Percentiles rank a stretch among this genome's conserved stretches.
These are phyloP conservation scores for Ceratocystis colombiana DNA, from an alignment of 2,329 filamentous ascomycete genomes.

Conservation along the genomic window DNA sequence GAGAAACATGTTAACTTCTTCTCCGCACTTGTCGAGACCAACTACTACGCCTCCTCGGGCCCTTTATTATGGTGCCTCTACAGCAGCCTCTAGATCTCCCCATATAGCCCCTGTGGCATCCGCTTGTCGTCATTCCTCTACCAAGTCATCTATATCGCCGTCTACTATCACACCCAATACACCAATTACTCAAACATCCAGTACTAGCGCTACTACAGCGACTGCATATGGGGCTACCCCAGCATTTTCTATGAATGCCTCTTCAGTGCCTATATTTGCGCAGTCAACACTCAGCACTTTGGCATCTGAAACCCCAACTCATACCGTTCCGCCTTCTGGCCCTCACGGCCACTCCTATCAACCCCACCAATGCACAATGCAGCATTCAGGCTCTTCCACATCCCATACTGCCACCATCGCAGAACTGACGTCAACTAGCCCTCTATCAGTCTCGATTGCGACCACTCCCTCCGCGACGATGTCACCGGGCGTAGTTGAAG, in stretches of 20 bases:
- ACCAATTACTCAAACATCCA: neutral
- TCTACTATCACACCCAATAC: conserved; percentile 2
- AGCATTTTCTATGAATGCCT: neutral
- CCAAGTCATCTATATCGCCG: conserved; percentile 18
- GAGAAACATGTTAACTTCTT: conserved; percentile 25
- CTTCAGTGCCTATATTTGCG: neutral
- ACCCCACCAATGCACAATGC: neutral
- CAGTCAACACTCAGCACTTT: neutral
- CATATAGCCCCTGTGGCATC: conserved; percentile 15
- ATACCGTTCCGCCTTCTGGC: neutral
- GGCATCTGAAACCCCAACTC: conserved; percentile 2
- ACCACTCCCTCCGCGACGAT: conserved; percentile 9
- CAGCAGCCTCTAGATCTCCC: conserved; percentile 23
- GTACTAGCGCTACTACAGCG: neutral
- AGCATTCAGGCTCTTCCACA: neutral
- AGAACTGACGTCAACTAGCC: conserved; percentile 3
- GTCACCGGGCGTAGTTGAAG: conserved; percentile 6
- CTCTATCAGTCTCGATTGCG: conserved; percentile 5
- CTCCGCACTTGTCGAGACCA: conserved; percentile 25
- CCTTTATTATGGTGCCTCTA: conserved; percentile 24
- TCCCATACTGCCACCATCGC: neutral
- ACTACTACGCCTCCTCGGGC: conserved; percentile 21
- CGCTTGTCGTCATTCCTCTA: conserved; percentile 20
- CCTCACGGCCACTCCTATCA: neutral
- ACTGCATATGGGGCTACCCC: neutral